These are phyloP conservation scores for Yarrowia hollandica DNA, from an alignment of 805 yeast species.

Conservation along the genomic window DNA sequence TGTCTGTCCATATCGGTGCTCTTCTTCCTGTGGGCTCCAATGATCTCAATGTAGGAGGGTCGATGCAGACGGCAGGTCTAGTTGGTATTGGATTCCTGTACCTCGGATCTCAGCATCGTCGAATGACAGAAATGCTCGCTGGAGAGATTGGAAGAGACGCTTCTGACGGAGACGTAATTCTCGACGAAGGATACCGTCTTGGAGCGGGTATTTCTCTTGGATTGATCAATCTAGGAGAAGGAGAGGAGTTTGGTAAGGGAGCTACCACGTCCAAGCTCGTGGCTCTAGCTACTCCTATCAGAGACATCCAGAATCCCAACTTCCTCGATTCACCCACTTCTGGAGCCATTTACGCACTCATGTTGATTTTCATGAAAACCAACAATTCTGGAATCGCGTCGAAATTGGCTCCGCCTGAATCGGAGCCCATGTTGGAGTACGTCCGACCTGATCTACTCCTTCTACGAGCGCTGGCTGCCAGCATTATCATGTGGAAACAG, in stretches of 20 bases:
- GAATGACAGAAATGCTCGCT: slow-evolving; percentile 78
- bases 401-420: slow-evolving; percentile 60
- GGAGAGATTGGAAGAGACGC: slow-evolving; percentile 52
- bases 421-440: slow-evolving; percentile 61
- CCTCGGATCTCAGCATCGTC: slow-evolving; percentile 71
- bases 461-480: slow-evolving; percentile 60
- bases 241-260: slow-evolving; percentile 57
- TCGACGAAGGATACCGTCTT: slow-evolving; percentile 76
- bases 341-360: slow-evolving; percentile 77
- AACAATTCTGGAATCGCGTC: slow-evolving; percentile 59
- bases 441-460: slow-evolving; percentile 76
- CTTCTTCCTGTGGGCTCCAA: slow-evolving; percentile 87
- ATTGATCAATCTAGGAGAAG: slow-evolving; percentile 75
- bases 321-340: slow-evolving; percentile 60
- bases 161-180: slow-evolving; percentile 42
- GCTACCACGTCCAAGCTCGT: slow-evolving; percentile 57
- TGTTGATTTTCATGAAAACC: slow-evolving; percentile 71
- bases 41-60: slow-evolving; percentile 76
- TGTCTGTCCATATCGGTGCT: slow-evolving; percentile 91
- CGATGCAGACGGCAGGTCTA: slow-evolving; percentile 89
- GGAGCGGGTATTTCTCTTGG: slow-evolving; percentile 92
- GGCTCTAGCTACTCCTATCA: slow-evolving; percentile 52
- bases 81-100: slow-evolving; percentile 87
- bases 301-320: slow-evolving; percentile 61
- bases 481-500: slow-evolving; percentile 70